Evolutionary conservation across 2,329 filamentous ascomycete genomes (phyloP), one percentile per base, ranked within the genome.

Genomic region (Calonectria leucothoes): DNA sequence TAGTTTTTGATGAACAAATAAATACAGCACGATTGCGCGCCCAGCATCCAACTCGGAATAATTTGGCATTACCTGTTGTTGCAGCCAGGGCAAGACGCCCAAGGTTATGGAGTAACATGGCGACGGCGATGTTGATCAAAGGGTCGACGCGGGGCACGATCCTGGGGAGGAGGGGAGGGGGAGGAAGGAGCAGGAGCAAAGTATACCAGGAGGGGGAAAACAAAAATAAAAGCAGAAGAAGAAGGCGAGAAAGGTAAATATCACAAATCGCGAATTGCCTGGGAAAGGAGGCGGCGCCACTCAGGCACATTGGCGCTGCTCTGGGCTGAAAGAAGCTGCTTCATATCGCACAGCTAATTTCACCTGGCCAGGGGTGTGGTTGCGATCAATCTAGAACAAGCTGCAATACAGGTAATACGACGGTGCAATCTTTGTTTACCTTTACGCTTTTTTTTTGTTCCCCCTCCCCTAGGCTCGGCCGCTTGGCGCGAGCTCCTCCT

Each of bases 31-130:
- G 14, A 59, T 27, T 8, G 14, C 49, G 39, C 25, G 52, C 39
- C 14, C 27, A n/a, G n/a, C n/a, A 42, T 35, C 29, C 27, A 61
- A 12, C 31, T 17, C 25, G 20, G n/a, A 17, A 17, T 14, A 23
- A 39, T 12, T 14, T 39, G 12, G 37, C 39, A 77, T 75, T 76
- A 83, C 82, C 77, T 79, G 76, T 78, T 75, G 79, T 76, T 59
- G 71, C 75, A 72, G 80, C 78, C 67, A 81, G 71, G 76, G 76
- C 81, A 25, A 77, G 74, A 70, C 77, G 82, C 80, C 81, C 80
- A 27, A 82, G 64, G 63, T 75, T 82, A 72, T 73, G 74, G 72
- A 79, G 74, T 75, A 83, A 77, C 82, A 83, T 83, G 72, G 70
- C 70, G 68, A 31, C 70, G 68, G 25, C 33, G 66, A 37, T 51